These are phyloP conservation scores for Umbelopsis sp. DNA, from an alignment of 371 early-diverging fungal genomes.

Conservation along the genomic window DNA sequence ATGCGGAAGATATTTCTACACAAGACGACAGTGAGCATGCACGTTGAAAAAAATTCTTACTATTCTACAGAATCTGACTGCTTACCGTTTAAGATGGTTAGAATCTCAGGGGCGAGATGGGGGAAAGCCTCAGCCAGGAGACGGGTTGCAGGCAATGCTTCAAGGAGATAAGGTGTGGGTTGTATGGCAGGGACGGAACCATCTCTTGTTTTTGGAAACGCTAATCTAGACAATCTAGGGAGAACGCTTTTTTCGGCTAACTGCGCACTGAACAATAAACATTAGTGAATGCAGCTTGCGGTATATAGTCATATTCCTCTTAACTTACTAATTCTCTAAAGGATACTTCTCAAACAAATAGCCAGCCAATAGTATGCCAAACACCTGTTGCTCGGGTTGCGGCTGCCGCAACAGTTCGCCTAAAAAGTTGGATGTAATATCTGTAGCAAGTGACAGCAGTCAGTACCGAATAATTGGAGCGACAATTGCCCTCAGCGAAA, in stretches of 20 bases:
- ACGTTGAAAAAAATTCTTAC: too few species aligned
- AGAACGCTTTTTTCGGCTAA: conserved; percentile 43
- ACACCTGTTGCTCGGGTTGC: conserved; percentile 50
- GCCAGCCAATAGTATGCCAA: conserved; percentile 53
- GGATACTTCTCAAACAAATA: conserved; percentile 55
- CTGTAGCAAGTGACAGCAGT: conserved; percentile 1
- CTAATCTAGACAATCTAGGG: conserved; percentile 42
- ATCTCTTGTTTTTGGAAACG: conserved; percentile 33
- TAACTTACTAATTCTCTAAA: conserved; percentile 47
- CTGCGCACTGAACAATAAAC: conserved; percentile 24
- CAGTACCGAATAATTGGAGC: too few species aligned
- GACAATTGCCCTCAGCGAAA: background rate
- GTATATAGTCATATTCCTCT: background rate
- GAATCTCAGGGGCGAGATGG: conserved; percentile 41
- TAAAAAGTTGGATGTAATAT: conserved; percentile 56
- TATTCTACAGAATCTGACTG: background rate
- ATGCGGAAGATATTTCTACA: conserved; percentile 38
- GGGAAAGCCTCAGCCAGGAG: conserved; percentile 51
- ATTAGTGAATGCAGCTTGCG: background rate
- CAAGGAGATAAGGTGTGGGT: conserved; percentile 10
- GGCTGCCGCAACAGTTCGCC: conserved; percentile 55
- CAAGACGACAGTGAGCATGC: background rate
- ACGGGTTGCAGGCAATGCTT: conserved; percentile 43
- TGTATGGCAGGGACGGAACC: background rate
- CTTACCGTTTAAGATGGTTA: conserved; percentile 42